Evolutionary conservation across 176 grass and related monocot species (phyloP), one percentile per base, ranked within the genome.

Genomic region (Aegilops longissima): DNA sequence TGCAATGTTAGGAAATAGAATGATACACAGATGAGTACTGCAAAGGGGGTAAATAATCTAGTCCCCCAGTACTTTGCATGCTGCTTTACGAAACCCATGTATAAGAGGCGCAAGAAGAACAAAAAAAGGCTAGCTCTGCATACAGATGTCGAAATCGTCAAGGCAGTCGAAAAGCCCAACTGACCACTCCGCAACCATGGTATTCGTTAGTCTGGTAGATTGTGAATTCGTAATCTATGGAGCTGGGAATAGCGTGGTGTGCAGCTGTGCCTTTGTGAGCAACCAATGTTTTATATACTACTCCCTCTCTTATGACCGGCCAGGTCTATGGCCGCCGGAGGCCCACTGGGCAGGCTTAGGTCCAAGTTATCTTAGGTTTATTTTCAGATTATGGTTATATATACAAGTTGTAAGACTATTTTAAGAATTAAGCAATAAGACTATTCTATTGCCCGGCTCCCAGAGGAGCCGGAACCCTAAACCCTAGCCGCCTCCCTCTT

Each of bases 181-280:
- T 18, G 91, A 89, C 94, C 91, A 84, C 80, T 90, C 66, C 56
- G 42, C 74, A 3, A 68, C 5, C 89, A 90, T 87, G 80, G 3
- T 77, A 21, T 34, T 71, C 2, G 51, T 18, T 21, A n/a, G 51
- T 54, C 42, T n/a, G 33, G 13, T n/a, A 40, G 25, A 61, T 54
- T 31, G 18, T 27, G n/a, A 20, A 45, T 20, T 11, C 30, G 21
- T 82, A 39, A 45, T 77, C 17, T 61, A 14, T 58, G 66, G 17
- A 42, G 65, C 11, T 36, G 66, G 45, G 78, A 29, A 59, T 42
- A 17, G 21, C 21, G 9, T n/a, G 36, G 38, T 16, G 1, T 29
- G 6, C 44, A 20, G 14, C 47, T 51, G 2, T 70, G 33, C 36
- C 16, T 54, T 78, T 65, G 12, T 23, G 20, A 38, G 49, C 27